Percentiles rank a stretch among this genome's conserved stretches.
These are phyloP conservation scores for Exophiala calicioides DNA, from an alignment of 2,329 filamentous ascomycete genomes.

Conservation along the genomic window DNA sequence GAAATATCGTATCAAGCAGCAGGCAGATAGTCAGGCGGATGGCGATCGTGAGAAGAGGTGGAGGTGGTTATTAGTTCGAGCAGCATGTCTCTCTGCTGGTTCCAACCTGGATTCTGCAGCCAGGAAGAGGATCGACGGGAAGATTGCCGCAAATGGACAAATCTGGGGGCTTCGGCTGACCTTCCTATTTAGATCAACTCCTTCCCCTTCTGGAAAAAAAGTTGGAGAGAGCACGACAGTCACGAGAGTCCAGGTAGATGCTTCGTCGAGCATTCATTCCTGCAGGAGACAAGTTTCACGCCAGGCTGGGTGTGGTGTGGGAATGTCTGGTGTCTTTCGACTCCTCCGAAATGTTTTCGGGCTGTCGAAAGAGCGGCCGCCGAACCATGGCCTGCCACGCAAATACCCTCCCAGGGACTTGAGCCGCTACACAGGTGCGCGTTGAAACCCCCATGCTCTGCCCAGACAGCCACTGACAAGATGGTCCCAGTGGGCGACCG, in stretches of 20 bases:
- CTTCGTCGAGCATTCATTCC: no score
- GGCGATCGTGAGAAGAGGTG: no score
- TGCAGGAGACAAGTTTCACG: no score
- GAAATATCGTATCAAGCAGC: no score
- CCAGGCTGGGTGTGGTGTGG: conserved; percentile 6
- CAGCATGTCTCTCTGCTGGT: no score
- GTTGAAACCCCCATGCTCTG: background rate
- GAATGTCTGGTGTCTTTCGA: conserved; percentile 19
- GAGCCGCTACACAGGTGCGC: conserved; percentile 15
- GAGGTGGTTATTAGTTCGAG: no score
- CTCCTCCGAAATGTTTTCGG: conserved; percentile 13
- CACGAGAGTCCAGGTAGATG: no score
- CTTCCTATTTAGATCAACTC: no score
- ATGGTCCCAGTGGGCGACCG: conserved; percentile 45
- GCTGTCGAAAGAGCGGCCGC: conserved; percentile 7
- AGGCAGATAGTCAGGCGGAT: no score
- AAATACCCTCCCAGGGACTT: conserved; percentile 10
- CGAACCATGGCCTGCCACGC: conserved; percentile 1
- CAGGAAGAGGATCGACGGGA: background rate
- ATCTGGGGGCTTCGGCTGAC: conserved; percentile 19
- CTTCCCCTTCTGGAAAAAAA: conserved; percentile 3
- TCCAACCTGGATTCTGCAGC: background rate
- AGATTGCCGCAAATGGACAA: conserved; percentile 9
- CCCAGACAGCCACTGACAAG: background rate
- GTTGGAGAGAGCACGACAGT: background rate